Evolutionary conservation across 83 land plant species (phyloP).

Genomic region (Larix sibirica): DNA sequence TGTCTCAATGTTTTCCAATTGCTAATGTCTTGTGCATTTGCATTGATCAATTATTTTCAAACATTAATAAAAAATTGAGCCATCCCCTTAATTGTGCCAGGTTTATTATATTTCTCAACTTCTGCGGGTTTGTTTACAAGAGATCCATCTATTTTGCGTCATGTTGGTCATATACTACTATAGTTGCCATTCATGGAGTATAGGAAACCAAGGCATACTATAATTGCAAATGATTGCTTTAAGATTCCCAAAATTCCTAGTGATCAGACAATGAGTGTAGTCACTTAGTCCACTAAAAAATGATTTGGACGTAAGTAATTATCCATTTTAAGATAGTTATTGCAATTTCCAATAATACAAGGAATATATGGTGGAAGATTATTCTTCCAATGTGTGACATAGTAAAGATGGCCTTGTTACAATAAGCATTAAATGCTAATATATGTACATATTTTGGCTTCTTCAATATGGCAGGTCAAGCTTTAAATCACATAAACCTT

Average conservation of each 20-base stretch:
- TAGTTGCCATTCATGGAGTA: constrained; percentile 41
- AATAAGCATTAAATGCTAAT: not conserved
- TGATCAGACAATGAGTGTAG: constrained; percentile 29
- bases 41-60: too few species aligned
- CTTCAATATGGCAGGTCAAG: constrained; percentile 42
- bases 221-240: constrained; percentile 89
- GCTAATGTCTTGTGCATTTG: too few species aligned
- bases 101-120: constrained; percentile 9
- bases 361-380: not conserved
- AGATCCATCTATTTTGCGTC: constrained; percentile 58
- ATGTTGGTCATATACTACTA: constrained; percentile 66
- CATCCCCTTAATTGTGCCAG: not conserved
- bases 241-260: constrained; percentile 27
- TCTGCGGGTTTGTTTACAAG: constrained; percentile 79
- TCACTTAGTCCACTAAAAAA: constrained; percentile 59
- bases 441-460: not conserved
- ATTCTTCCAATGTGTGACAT: not conserved
- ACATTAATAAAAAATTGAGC: not conserved
- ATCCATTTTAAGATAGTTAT: not conserved
- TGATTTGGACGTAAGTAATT: constrained; percentile 61
- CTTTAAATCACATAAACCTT: constrained; percentile 46
- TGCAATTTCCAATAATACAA: not conserved
- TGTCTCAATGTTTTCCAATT: not conserved
- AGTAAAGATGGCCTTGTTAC: not conserved
- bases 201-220: constrained; percentile 56